phyloP scores from a whole-genome alignment of 2,329 filamentous ascomycete genomes.

The Parastagonospora nodorum region DNA sequence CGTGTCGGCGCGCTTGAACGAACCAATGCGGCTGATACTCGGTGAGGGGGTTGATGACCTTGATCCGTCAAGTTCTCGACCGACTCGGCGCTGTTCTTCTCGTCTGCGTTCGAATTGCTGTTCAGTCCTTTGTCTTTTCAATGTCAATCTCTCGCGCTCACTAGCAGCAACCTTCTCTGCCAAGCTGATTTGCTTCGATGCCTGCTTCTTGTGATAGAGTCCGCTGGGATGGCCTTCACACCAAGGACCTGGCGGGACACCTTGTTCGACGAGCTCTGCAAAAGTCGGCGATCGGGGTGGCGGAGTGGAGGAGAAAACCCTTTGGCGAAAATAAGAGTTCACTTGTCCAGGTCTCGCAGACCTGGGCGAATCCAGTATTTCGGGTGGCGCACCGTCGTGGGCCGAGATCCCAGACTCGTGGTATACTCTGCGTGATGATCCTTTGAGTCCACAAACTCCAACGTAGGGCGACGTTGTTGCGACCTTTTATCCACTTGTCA shows the following conservation, averaged over 20 bases:
- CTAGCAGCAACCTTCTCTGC: slow-evolving; percentile 9
- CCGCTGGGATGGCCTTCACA: not conserved
- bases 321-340: slow-evolving; percentile 4
- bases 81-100: slow-evolving; percentile 8
- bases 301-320: not conserved
- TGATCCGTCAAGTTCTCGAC: slow-evolving; percentile 29
- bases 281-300: slow-evolving; percentile 3
- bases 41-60: slow-evolving; percentile 18
- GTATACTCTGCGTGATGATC: not conserved
- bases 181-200: slow-evolving; percentile 3
- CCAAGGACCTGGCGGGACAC: slow-evolving; percentile 2
- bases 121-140: not conserved
- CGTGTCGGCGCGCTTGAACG: slow-evolving; percentile 12
- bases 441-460: no score
- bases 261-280: slow-evolving; percentile 4
- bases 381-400: slow-evolving; percentile 4
- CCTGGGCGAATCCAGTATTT: slow-evolving; percentile 15
- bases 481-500: no score
- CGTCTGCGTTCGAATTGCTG: slow-evolving; percentile 4
- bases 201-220: not conserved
- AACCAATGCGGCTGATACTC: slow-evolving; percentile 14
- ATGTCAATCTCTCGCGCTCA: slow-evolving; percentile 6
- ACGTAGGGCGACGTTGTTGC: no score
- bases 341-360: slow-evolving; percentile 9
- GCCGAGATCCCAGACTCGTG: slow-evolving; percentile 5